These are phyloP conservation scores for Nothopassalora personata DNA, from an alignment of 2,329 filamentous ascomycete species.

Conservation along the genomic window DNA sequence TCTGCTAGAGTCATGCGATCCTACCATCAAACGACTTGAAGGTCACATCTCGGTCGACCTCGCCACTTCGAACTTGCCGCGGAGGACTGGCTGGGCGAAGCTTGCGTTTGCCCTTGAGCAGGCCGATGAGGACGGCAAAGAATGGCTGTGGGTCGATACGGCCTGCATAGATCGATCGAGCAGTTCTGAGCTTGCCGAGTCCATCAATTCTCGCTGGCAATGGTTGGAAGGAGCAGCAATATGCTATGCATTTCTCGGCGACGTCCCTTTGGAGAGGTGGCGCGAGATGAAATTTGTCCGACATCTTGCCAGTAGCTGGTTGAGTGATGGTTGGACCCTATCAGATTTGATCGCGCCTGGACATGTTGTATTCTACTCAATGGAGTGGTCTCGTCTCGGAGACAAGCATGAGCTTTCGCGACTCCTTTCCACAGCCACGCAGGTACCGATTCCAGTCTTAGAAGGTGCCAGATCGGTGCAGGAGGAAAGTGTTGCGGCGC, in stretches of 20 bases:
- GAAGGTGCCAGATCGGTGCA: slow-evolving; percentile 2
- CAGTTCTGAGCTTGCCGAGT: slow-evolving; percentile 5
- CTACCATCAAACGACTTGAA: background rate
- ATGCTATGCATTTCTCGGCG: slow-evolving; percentile 7
- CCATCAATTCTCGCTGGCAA: slow-evolving; percentile 7
- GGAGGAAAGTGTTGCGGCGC: slow-evolving; percentile 1
- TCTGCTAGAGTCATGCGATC: slow-evolving; percentile 3
- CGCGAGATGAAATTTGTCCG: background rate
- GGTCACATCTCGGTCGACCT: slow-evolving; percentile 4
- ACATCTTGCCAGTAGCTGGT: slow-evolving; percentile 1
- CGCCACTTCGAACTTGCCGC: background rate
- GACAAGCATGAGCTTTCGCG: slow-evolving; percentile 8
- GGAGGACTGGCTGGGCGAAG: slow-evolving; percentile 13
- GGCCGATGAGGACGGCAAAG: slow-evolving; percentile 14
- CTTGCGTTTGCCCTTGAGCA: slow-evolving; percentile 13
- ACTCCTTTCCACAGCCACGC: background rate
- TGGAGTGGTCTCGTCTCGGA: slow-evolving; percentile 6
- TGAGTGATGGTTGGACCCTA: slow-evolving; percentile 4
- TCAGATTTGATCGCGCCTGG: slow-evolving; percentile 7
- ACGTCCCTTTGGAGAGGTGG: slow-evolving; percentile 4
- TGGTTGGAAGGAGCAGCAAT: slow-evolving; percentile 5
- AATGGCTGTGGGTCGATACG: slow-evolving; percentile 11
- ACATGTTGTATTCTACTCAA: slow-evolving; percentile 8
- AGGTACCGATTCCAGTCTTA: background rate
- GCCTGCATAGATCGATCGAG: slow-evolving; percentile 8